These are phyloP conservation scores for Laburnicola sp. DNA, from an alignment of 2,329 filamentous ascomycete species.

Conservation along the genomic window DNA sequence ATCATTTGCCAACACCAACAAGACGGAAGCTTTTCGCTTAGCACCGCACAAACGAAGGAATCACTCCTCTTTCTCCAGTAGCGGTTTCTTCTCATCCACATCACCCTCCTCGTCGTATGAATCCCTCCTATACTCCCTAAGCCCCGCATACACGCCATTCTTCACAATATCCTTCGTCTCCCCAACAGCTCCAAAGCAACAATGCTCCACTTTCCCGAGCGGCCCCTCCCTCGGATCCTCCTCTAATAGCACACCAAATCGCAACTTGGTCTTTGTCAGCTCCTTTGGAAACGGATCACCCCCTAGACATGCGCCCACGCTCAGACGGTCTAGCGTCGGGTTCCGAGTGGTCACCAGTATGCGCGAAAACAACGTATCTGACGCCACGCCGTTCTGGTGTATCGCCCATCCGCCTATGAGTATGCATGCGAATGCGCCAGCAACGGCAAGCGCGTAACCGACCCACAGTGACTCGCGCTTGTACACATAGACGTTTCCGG, in stretches of 20 bases:
- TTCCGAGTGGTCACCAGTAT: slow-evolving; percentile 46
- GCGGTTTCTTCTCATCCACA: slow-evolving; percentile 16
- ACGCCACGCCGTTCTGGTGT: slow-evolving; percentile 41
- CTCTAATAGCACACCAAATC: slow-evolving; percentile 46
- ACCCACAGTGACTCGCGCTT: slow-evolving; percentile 38
- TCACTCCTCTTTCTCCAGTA: slow-evolving; percentile 11
- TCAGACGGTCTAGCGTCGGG: slow-evolving; percentile 43
- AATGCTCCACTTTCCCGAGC: slow-evolving; percentile 42
- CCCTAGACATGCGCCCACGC: slow-evolving; percentile 47
- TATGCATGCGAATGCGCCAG: slow-evolving; percentile 32
- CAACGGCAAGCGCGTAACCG: slow-evolving; percentile 42
- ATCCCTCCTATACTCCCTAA: slow-evolving; percentile 28
- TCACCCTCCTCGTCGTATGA: slow-evolving; percentile 8
- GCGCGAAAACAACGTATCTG: slow-evolving; percentile 42
- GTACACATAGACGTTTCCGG: slow-evolving; percentile 37
- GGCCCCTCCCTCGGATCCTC: slow-evolving; percentile 39
- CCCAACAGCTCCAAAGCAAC: slow-evolving; percentile 42
- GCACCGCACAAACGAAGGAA: not conserved
- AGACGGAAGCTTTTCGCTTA: too few relatives aligned
- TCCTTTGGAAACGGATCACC: slow-evolving; percentile 48
- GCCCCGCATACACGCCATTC: slow-evolving; percentile 42
- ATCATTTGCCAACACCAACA: not conserved
- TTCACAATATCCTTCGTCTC: slow-evolving; percentile 46
- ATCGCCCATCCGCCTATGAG: slow-evolving; percentile 40
- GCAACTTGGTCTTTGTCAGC: slow-evolving; percentile 41